Evolutionary conservation across 495 filamentous ascomycete species (phyloP).

Genomic region (Lentithecium fluviatile): DNA sequence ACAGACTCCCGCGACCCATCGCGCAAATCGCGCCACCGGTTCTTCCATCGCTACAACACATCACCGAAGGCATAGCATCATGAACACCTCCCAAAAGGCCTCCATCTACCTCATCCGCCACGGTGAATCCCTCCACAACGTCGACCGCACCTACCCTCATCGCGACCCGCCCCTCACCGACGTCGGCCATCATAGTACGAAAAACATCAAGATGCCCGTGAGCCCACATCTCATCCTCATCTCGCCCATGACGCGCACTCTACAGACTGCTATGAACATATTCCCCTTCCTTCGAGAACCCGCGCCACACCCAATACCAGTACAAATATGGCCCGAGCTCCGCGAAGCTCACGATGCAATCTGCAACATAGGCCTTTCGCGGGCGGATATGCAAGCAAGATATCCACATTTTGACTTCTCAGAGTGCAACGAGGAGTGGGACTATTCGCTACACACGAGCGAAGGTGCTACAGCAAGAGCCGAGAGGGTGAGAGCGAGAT

Average conservation of each 20-base stretch:
- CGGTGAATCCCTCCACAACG: constrained; percentile 23
- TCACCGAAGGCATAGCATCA: no score
- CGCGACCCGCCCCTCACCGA: constrained; percentile 22
- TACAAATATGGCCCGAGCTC: constrained; percentile 24
- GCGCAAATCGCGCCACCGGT: no score
- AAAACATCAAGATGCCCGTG: neutral
- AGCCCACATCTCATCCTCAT: constrained; percentile 19
- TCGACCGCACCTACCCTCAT: constrained; percentile 14
- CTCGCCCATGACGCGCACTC: constrained; percentile 23
- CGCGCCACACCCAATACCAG: neutral
- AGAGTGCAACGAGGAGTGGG: constrained; percentile 14
- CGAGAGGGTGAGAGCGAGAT: constrained; percentile 6
- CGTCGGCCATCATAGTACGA: neutral
- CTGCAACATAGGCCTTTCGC: constrained; percentile 16
- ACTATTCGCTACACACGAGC: constrained; percentile 10
- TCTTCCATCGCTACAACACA: no score
- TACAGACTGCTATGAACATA: constrained; percentile 11
- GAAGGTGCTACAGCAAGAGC: constrained; percentile 12
- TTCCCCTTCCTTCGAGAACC: neutral
- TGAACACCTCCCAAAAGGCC: no score
- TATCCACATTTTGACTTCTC: constrained; percentile 19
- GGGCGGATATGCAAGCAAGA: constrained; percentile 2
- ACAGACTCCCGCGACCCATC: no score
- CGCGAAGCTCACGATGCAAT: constrained; percentile 24
- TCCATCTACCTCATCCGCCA: constrained; percentile 22